Base-by-base conservation (phyloP, 1,284 basidiomycete genomes). In the Trichosporon inkin region DNA sequence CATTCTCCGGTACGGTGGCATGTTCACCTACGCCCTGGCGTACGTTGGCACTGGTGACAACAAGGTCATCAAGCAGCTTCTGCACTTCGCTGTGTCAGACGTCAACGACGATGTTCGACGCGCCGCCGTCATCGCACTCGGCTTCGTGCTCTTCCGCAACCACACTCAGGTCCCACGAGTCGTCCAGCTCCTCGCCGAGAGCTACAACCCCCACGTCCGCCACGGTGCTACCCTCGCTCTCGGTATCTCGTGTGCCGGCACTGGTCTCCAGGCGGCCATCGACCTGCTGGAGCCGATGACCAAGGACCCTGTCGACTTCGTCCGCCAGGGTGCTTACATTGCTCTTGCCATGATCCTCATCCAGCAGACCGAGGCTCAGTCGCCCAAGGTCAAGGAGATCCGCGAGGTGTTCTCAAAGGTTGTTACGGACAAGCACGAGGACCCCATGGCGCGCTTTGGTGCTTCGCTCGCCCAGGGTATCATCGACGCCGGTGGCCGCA, bases 131-230 rank as follows among this genome's bases (percentile, higher is more conserved):
- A 96, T 92, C 4, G 87, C 90, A 10, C 84, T 98, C 38, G 92
- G 94, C 1, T 97, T 98, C 81, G 81, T 98, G 58, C 83, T 98
- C 34, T 97, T 94, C 84, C 92, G 95, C 80, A 95, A 91, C 75
- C 92, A 94, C 19, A 84, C 85, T 11, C 91, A 95, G 79, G 92
- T 98, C 1, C 94, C 94, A 16, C 83, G 94, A 57, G 90, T 97
- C 57, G 93, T 98, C 4, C 93, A 97, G 77, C 84, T 98, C 14
- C 81, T 98, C 58, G 92, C 90, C 67, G 94, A 98, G 81, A 95
- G 92, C 72, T 98, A 97, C 79, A 98, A 97, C 74, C 93, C 94
- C n/a, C 92, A 96, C 73, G 93, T 98, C 28, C 85, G 94, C 41
- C 96, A 93, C 69, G 93, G 93, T 69, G 93, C 93, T 34, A 95